Conservation (phyloP, 768 basidiomycete species). For the Chalciporus pseudorubinellus region DNA sequence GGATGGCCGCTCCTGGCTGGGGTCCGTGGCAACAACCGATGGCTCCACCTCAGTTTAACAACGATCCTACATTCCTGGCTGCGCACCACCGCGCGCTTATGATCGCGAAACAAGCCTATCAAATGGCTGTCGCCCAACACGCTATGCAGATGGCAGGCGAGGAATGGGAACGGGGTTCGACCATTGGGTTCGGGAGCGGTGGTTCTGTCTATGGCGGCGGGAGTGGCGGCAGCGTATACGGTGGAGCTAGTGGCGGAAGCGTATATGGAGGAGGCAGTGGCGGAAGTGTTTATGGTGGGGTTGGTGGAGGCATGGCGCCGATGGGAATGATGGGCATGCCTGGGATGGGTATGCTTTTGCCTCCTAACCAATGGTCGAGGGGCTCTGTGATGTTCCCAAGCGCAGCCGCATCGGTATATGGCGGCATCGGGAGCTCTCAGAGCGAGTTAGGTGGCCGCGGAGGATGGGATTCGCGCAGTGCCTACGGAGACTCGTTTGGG, state of each 20-base stretch:
- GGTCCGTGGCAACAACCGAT: slow-evolving; percentile 29
- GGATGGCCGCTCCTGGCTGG: slow-evolving; percentile 37
- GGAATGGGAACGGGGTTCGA: slow-evolving; percentile 85
- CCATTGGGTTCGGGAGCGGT: slow-evolving; percentile 40
- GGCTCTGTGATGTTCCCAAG: slow-evolving; percentile 52
- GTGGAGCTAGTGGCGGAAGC: slow-evolving; percentile 35
- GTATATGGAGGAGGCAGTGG: slow-evolving; percentile 37
- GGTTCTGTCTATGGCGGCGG: slow-evolving; percentile 37
- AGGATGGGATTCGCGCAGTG: slow-evolving; percentile 57
- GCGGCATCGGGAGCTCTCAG: slow-evolving; percentile 48
- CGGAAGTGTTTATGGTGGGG: slow-evolving; percentile 48
- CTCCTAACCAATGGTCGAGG: slow-evolving; percentile 38
- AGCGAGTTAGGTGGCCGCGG: slow-evolving; percentile 50
- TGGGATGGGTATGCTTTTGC: slow-evolving; percentile 40
- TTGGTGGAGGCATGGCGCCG: slow-evolving; percentile 29
- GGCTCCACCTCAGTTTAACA: slow-evolving; percentile 35
- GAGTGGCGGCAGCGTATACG: slow-evolving; percentile 47
- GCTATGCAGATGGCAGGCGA: slow-evolving; percentile 87
- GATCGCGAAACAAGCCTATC: slow-evolving; percentile 84
- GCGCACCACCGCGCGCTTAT: slow-evolving; percentile 90
- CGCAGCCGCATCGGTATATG: slow-evolving; percentile 53
- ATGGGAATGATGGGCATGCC: slow-evolving; percentile 47
- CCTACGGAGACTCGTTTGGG: slow-evolving; percentile 67
- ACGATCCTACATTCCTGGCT: slow-evolving; percentile 58
- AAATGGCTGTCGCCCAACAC: slow-evolving; percentile 87